Evolutionary conservation across 1,139 yeast genomes (phyloP), one percentile per base, ranked within the genome.

Genomic region (Candida sp.): DNA sequence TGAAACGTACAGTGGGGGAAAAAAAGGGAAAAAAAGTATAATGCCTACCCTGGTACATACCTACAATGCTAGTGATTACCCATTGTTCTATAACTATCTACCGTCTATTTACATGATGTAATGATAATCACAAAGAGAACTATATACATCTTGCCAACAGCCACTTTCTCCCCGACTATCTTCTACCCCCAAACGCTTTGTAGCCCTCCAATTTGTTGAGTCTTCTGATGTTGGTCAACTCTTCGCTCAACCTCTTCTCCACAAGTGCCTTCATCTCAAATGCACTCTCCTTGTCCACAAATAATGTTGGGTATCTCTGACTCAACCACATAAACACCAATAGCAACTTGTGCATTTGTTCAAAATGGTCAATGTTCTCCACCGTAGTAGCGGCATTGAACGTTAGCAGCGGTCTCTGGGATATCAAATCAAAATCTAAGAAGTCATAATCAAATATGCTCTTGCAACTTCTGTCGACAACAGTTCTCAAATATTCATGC

Each of bases 251-350:
- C 52, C 86, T 74, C 63, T 83, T 78, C 61, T 88, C 94, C 44
- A 87, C 80, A 58, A 86, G 67, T 28, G 81, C 72, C 63, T 88
- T 88, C 59, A 90, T 68, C 52, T 88, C 90, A 40, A 69, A 68
- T 0, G 97, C 96, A 47, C 92, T 83, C 53, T 87, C 89, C 30
- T 84, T 76, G 63, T 91, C 97, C 8, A 88, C 81, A 60, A 92
- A 89, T 48, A 86, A 77, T 37, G 87, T 84, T 0, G 98, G 97
- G 75, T 89, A 93, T 62, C 98, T 71, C 64, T 90, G 94, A 54
- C 90, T 80, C 56, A 94, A 75, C 99, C 99, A 94, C 66, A 91
- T 72, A 63, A 84, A 93, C 11, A 90, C 71, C 57, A 87, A 78
- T 26, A 90, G 77, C 45, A 84, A 72, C 57, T 84, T 82, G 70